These are phyloP conservation scores for Pleodorina starrii DNA, from an alignment of 139 green algal species.

Conservation along the genomic window DNA sequence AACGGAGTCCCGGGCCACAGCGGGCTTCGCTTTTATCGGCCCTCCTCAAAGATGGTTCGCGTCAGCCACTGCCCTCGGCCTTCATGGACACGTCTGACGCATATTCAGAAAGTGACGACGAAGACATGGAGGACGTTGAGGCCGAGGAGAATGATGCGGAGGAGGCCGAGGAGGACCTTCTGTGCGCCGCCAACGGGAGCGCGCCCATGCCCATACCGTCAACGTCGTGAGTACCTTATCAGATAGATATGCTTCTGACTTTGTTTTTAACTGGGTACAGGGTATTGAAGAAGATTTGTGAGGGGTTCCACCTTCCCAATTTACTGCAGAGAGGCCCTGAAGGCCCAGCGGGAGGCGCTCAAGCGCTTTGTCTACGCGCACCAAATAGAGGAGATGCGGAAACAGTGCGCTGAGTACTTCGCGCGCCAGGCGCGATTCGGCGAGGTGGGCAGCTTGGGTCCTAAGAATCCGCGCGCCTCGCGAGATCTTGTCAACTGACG, in stretches of 20 bases:
- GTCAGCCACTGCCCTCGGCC: neutral
- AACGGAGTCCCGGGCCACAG: neutral
- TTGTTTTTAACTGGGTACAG: neutral
- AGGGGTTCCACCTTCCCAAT: neutral
- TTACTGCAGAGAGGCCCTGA: constrained; percentile 21
- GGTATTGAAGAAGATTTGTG: neutral
- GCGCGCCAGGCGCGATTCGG: neutral
- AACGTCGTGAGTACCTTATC: constrained; percentile 13
- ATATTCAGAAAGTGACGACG: neutral
- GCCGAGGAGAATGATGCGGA: neutral
- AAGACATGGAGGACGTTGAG: constrained; percentile 31
- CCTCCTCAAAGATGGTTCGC: neutral
- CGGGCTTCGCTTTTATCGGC: constrained; percentile 9
- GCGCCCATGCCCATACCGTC: constrained; percentile 8
- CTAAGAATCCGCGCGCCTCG: neutral
- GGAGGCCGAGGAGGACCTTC: neutral
- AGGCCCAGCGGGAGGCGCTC: constrained; percentile 14
- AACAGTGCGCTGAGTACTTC: constrained; percentile 29
- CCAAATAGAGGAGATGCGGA: constrained; percentile 38
- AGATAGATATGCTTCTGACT: neutral
- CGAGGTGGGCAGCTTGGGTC: neutral
- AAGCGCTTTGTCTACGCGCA: constrained; percentile 22
- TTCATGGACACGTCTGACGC: neutral
- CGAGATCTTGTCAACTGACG: neutral
- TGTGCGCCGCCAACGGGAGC: neutral